phyloP scores from a whole-genome alignment of 306 rosid species.

The Medicago lupulina region DNA sequence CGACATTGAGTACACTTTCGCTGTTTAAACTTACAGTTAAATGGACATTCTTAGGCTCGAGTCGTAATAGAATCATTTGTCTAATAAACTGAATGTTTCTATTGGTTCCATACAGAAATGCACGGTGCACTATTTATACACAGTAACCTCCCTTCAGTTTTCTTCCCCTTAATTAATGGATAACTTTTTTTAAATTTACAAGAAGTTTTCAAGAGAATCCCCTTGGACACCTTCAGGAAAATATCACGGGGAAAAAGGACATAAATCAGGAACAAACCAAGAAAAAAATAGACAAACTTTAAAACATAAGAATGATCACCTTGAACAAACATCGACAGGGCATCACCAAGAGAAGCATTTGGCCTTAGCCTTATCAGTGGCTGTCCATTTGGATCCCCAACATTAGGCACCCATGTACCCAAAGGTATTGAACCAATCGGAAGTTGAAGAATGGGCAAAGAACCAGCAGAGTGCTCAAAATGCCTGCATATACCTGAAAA shows the following conservation, averaged over 20 bases:
- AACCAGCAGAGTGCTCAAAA: constrained; percentile 69
- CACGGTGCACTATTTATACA: neutral
- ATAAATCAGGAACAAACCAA: constrained; percentile 25
- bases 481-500: constrained; percentile 86
- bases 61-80: neutral
- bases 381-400: constrained; percentile 70
- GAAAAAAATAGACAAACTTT: constrained; percentile 37
- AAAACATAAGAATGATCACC: constrained; percentile 57
- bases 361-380: constrained; percentile 77
- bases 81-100: neutral
- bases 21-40: neutral
- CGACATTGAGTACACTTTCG: neutral
- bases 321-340: constrained; percentile 72
- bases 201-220: constrained; percentile 18
- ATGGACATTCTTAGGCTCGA: constrained; percentile 15
- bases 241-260: neutral
- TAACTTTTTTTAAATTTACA: constrained; percentile 7
- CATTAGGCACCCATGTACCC: constrained; percentile 87
- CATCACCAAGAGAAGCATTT: constrained; percentile 72
- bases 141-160: constrained; percentile 1
- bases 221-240: constrained; percentile 15
- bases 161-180: constrained; percentile 9
- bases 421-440: constrained; percentile 76
- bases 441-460: constrained; percentile 80
- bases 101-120: neutral